Evolutionary conservation across 306 rosid genomes (phyloP), one percentile per base, ranked within the genome.

Genomic region (Dicorynia guianensis): DNA sequence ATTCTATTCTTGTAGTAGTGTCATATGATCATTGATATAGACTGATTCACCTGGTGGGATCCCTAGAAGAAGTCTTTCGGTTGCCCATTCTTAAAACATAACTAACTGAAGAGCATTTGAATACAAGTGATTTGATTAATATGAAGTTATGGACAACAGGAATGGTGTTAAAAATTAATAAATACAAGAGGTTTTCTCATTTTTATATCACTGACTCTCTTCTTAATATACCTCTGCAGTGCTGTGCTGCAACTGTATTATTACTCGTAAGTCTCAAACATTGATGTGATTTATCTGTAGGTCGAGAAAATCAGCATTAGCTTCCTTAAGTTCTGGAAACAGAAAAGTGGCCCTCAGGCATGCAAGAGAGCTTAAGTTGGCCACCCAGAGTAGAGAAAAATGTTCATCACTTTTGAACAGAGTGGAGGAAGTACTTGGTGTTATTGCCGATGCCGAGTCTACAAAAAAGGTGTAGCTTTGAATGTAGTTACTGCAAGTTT

Each of bases 361-460:
- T 90, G 89, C 86, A 72, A 92, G 97, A 86, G 96, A 91, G 77
- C 20, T 95, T 67, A 92, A 87, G 81, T 75, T 87, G 82, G 84
- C 66, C 58, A 81, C 72, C 59, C 87, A 83, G 69, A 90, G 93
- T 71, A 83, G 93, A 69, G 96, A 89, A 75, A 92, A 95, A 81
- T 90, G 96, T 66, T 73, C 84, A 54, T 80, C 87, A 17, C 87
- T 95, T 81, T 75, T 92, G 87, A 90, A 73, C 75, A 87, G 97
- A 86, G 96, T 95, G 71, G 96, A 92, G 83, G 96, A 92, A 87
- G 93, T 95, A 49, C 86, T 88, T 60, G 74, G 81, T 3, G 67
- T 81, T 53, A 87, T 92, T 76, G 80, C 87, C 4, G 86, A 89
- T 84, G 96, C 97, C 0, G 98, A 95, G 76, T 86, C 93, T 47